phyloP scores from a whole-genome alignment of 257 asterid genomes.

The Rehmannia glutinosa region DNA sequence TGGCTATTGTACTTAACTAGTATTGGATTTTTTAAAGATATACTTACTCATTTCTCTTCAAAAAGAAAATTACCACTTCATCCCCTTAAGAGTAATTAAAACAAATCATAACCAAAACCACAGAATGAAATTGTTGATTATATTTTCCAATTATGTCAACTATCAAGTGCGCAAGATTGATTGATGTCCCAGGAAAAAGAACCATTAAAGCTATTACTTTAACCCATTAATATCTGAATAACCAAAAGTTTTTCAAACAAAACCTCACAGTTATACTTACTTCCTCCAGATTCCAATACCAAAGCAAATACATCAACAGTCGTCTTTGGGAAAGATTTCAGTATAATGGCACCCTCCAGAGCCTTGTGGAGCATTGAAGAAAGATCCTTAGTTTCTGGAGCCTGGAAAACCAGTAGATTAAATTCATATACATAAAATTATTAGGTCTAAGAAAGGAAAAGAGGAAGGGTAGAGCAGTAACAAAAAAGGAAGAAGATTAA shows the following conservation, averaged over 20 bases:
- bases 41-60: neutral
- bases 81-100: neutral
- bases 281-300: conserved; percentile 98
- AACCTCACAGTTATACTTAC: conserved; percentile 44
- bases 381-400: conserved; percentile 71
- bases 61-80: neutral
- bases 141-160: neutral
- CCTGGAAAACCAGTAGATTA: conserved; percentile 32
- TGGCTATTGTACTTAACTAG: neutral
- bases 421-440: conserved; percentile 7
- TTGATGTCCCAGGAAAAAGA: neutral
- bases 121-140: neutral
- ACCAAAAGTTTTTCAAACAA: neutral
- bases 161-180: neutral
- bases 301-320: conserved; percentile 97
- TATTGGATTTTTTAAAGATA: neutral
- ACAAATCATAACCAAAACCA: neutral
- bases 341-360: conserved; percentile 85
- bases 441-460: neutral
- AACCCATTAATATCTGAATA: neutral
- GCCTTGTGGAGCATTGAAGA: conserved; percentile 92
- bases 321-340: conserved; percentile 91
- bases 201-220: neutral
- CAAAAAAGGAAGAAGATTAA: conserved; percentile 19
- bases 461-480: neutral